Conservation (phyloP, 768 basidiomycete species). For the Russula brevipes region DNA sequence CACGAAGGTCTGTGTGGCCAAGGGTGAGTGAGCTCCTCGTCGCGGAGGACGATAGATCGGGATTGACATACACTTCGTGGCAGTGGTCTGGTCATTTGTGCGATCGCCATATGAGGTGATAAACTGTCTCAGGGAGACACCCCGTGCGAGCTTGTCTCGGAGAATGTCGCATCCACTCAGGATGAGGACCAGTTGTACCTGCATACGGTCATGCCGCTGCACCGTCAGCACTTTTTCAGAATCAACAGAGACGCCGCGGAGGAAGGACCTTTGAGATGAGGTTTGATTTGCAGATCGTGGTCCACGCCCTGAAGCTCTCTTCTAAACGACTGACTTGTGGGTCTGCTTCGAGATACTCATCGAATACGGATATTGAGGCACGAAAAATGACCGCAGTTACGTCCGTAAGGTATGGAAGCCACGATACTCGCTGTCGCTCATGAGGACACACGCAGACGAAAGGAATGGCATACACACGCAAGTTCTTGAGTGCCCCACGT, state of each 20-base stretch:
- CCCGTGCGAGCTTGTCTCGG: conserved; percentile 53
- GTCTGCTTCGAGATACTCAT: conserved; percentile 72
- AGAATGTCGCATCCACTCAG: conserved; percentile 56
- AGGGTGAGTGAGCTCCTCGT: not conserved
- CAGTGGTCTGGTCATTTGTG: conserved; percentile 56
- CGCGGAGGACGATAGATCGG: not conserved
- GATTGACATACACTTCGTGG: conserved; percentile 53
- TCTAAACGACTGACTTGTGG: conserved; percentile 51
- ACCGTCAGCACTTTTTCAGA: not conserved
- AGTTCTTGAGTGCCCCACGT: conserved; percentile 63
- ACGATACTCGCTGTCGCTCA: conserved; percentile 31
- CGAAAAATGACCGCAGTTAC: conserved; percentile 81
- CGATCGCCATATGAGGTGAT: conserved; percentile 64
- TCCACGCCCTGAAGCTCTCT: not conserved
- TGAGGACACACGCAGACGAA: not conserved
- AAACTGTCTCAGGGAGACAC: conserved; percentile 49
- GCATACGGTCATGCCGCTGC: not conserved
- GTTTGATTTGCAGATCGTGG: conserved; percentile 12
- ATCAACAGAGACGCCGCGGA: not conserved
- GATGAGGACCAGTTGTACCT: conserved; percentile 34
- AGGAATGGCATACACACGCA: not conserved
- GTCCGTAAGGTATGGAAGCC: conserved; percentile 79
- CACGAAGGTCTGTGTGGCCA: conserved; percentile 5
- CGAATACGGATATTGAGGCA: conserved; percentile 72
- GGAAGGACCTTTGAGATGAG: not conserved